Evolutionary conservation across 331 rosid species (phyloP).

Genomic region (Rosa hybrid): DNA sequence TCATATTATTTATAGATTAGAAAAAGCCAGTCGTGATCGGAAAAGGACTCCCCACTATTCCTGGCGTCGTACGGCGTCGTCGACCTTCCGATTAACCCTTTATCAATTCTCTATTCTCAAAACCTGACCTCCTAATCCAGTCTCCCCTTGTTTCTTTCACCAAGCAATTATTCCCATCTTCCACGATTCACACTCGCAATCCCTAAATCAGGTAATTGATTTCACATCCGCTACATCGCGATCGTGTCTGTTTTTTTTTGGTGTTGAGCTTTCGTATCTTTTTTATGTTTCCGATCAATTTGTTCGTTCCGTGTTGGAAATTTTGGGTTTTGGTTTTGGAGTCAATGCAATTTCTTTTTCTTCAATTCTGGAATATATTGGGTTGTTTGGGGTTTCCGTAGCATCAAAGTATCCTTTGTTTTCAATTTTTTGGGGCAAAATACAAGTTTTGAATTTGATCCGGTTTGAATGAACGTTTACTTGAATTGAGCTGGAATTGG

Average conservation of each 20-base stretch:
- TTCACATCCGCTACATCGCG: neutral
- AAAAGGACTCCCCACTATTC: conserved; percentile 13
- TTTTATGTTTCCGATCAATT: neutral
- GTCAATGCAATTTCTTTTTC: neutral
- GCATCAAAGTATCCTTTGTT: neutral
- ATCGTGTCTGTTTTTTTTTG: neutral
- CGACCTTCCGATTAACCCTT: neutral
- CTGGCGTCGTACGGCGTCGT: conserved; percentile 20
- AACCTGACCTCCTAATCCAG: neutral
- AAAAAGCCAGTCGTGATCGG: conserved; percentile 2
- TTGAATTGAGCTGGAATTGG: conserved; percentile 8
- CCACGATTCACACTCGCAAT: neutral
- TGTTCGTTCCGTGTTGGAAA: neutral
- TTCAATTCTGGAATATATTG: neutral
- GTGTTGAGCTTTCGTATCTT: neutral
- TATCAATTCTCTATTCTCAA: neutral
- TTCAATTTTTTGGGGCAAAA: neutral
- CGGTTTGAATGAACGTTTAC: neutral
- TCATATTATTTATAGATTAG: no score
- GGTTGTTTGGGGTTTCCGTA: neutral
- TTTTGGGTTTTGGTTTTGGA: neutral
- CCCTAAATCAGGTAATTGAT: conserved; percentile 24
- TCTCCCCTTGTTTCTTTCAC: neutral
- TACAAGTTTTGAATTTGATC: neutral
- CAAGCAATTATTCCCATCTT: neutral